Conservation (phyloP, 2,329 filamentous ascomycete species). For the Penicillium capsulatum region DNA sequence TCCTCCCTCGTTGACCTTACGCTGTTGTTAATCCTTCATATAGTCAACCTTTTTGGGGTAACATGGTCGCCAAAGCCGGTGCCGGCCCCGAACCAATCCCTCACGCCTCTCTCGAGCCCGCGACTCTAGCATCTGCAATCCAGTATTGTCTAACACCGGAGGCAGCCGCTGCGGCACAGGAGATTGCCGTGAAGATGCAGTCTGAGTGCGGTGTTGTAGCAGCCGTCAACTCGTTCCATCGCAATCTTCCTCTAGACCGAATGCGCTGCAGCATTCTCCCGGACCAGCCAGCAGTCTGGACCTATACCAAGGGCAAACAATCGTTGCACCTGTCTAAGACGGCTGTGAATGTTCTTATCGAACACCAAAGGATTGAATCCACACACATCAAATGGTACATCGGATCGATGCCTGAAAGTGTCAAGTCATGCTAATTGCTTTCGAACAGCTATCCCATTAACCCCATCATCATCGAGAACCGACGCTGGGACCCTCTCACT, state of each 20-base stretch:
- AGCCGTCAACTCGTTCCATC: conserved; percentile 64
- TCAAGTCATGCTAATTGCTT: neutral
- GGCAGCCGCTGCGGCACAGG: conserved; percentile 38
- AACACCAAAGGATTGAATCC: conserved; percentile 14
- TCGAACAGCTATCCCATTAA: conserved; percentile 23
- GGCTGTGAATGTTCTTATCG: neutral
- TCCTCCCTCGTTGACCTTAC: too few species aligned
- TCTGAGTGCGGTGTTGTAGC: conserved; percentile 59
- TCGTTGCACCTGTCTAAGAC: neutral
- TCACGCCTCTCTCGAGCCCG: conserved; percentile 60
- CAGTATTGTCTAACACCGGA: conserved; percentile 29
- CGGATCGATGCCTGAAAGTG: neutral
- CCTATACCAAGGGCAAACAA: neutral
- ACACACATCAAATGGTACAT: conserved; percentile 17
- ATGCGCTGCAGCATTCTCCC: conserved; percentile 66
- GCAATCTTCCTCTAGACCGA: conserved; percentile 58
- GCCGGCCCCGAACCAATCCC: conserved; percentile 67
- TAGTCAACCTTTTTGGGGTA: conserved; percentile 60
- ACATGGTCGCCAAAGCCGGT: conserved; percentile 67
- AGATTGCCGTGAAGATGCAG: conserved; percentile 60
- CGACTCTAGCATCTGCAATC: conserved; percentile 63
- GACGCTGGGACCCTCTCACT: conserved; percentile 34
- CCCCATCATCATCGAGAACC: conserved; percentile 32
- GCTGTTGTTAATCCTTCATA: neutral
- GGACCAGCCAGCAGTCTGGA: conserved; percentile 65